Percentiles rank a stretch among this genome's conserved stretches.
These are phyloP conservation scores for Cryphonectria japonica DNA, from an alignment of 2,329 filamentous ascomycete species.

Conservation along the genomic window DNA sequence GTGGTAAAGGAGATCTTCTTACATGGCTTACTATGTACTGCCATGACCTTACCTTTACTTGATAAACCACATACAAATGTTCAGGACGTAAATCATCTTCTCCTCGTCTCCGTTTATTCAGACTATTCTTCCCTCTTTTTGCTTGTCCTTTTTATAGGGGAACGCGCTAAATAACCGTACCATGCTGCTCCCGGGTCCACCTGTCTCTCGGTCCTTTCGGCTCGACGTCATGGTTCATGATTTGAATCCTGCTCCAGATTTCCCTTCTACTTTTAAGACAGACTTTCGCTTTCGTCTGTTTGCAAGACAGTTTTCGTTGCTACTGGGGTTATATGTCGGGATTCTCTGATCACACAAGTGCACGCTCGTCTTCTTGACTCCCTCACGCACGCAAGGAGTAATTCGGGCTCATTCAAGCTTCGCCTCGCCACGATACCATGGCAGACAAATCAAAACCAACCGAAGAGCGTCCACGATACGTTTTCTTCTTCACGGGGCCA, in stretches of 20 bases:
- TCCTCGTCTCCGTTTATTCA: neutral
- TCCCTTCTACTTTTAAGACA: neutral
- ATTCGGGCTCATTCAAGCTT: neutral
- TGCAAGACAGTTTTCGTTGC: neutral
- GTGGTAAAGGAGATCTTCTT: too few relatives aligned
- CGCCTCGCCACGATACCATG: conserved; percentile 1
- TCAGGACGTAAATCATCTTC: too few relatives aligned
- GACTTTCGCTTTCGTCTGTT: too few relatives aligned
- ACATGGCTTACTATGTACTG: too few relatives aligned
- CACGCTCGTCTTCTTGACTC: neutral
- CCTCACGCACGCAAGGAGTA: neutral
- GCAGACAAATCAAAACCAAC: conserved; percentile 21
- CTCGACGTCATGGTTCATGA: conserved; percentile 3
- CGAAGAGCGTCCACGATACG: conserved; percentile 34
- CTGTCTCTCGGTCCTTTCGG: neutral
- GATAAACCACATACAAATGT: too few relatives aligned
- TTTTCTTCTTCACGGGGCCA: conserved; percentile 65
- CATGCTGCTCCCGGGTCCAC: neutral
- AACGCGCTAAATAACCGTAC: neutral
- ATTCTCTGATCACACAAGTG: neutral
- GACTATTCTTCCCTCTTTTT: neutral
- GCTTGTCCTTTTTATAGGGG: neutral
- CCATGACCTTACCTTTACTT: too few relatives aligned
- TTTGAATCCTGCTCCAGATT: neutral
- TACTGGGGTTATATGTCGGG: neutral